Conservation (phyloP, 345 rosid species). For the Arabis alpina region DNA sequence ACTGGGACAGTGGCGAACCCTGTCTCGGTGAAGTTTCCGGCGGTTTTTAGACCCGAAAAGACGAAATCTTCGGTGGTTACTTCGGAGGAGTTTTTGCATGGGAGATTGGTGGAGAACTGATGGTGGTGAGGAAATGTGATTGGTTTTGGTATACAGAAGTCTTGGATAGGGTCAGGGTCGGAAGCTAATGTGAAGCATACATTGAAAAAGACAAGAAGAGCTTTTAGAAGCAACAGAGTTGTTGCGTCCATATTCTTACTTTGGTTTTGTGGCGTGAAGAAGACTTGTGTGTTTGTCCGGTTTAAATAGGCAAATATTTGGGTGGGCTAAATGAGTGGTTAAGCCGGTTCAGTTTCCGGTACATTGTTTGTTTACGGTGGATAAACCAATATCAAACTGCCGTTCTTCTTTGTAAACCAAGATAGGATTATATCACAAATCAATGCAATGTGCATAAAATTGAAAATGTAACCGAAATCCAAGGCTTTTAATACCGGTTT, state of each 20-base stretch:
- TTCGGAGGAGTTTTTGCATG: conserved; percentile 70
- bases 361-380: conserved; percentile 8
- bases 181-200: conserved; percentile 50
- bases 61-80: conserved; percentile 67
- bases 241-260: conserved; percentile 31
- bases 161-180: conserved; percentile 79
- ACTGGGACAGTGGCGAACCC: conserved; percentile 68
- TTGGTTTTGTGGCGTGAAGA: conserved; percentile 24
- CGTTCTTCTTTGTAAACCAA: no score
- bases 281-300: conserved; percentile 31
- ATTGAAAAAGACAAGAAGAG: conserved; percentile 34
- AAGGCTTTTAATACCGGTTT: neutral
- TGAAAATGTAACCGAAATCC: neutral
- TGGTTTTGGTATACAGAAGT: conserved; percentile 63
- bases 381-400: neutral
- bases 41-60: conserved; percentile 62
- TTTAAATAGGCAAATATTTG: conserved; percentile 32
- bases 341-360: conserved; percentile 1
- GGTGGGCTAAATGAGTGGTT: conserved; percentile 4
- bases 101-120: conserved; percentile 33
- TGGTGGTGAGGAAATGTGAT: conserved; percentile 36
- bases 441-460: neutral
- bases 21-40: conserved; percentile 54
- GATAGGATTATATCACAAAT: conserved; percentile 1
- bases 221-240: conserved; percentile 5